Base-by-base conservation (phyloP, 345 rosid species). In the Lumnitzera littorea region DNA sequence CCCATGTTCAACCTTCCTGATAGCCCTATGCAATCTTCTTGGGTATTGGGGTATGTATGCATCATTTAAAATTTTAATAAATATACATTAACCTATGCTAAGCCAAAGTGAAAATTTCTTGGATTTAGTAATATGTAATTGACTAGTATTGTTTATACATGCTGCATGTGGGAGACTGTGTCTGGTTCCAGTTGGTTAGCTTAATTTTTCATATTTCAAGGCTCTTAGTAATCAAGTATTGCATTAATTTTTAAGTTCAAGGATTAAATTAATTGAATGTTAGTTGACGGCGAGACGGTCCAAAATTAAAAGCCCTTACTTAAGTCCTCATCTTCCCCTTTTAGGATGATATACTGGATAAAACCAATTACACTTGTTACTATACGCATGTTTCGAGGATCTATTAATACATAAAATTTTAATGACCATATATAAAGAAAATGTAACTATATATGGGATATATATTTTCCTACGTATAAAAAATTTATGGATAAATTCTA, bases 161-260 rank as follows among this genome's bases (percentile, higher is more conserved):
- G 91, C 78, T 64, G 58, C 91, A 74, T 77, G 96, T 84, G 89
- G 97, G 89, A 75, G 85, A 84, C 94, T 65, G 87, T 78, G 91
- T 76, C 78, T 56, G 68, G 60, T 80, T 74, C 73, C 67, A 68
- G 46, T 60, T 61, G 53, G 66, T 46, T 52, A 25, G 59, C 51
- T 55, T 48, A 49, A 15, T 31, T 48, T 60, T 65, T 56, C 70
- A 53, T 16, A 55, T 70, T 49, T 66, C 73, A 58, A 76, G 56
- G 50, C 73, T 41, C 46, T 58, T 46, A n/a, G 54, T 62, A 66
- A 41, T 61, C 65, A 67, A 65, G 54, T 27, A 24, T 17, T 47
- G 23, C 4, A 50, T 57, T 68, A 27, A 20, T 63, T 68, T 17
- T 43, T 56, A 9, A 31, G 56, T 46, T 57, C 46, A 14, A 54